A percentile compares a stretch with the other conserved stretches of the same genome.
Evolutionary conservation across 73 alveolate genomes (phyloP).

Genomic region (Tetrahymena elliotti): DNA sequence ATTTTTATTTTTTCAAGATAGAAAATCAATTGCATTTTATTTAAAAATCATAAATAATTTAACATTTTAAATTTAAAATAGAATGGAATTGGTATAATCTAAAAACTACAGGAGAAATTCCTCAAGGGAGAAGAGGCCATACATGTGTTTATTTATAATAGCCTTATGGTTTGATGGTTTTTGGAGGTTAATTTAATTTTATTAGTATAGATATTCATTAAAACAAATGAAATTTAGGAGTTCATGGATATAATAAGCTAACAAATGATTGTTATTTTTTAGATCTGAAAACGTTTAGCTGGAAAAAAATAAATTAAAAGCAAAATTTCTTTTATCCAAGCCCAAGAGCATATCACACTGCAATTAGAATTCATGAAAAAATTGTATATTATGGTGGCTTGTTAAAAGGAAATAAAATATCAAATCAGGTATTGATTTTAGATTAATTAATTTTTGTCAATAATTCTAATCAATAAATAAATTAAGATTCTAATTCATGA

Average conservation of each 20-base stretch:
- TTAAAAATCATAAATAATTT: no score
- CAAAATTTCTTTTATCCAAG: not conserved
- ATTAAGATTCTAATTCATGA: not conserved
- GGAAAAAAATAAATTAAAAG: not conserved
- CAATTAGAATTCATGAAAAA: not conserved
- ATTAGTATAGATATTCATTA: not conserved
- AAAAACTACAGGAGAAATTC: not conserved
- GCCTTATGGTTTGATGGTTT: not conserved
- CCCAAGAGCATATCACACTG: not conserved
- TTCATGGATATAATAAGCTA: not conserved
- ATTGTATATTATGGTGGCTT: not conserved
- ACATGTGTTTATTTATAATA: not conserved
- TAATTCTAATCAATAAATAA: not conserved
- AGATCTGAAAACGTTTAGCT: not conserved
- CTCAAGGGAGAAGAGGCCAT: not conserved
- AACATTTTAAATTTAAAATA: not conserved
- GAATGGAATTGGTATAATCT: not conserved
- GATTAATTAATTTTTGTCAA: not conserved
- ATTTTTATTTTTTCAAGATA: no score
- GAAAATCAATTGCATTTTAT: no score
- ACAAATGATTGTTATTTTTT: not conserved
- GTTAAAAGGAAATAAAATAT: not conserved
- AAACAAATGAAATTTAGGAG: not conserved
- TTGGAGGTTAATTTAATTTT: not conserved
- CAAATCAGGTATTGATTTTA: not conserved